Evolutionary conservation across 768 basidiomycete species (phyloP).

Genomic region (Nevesoporus exiguus): DNA sequence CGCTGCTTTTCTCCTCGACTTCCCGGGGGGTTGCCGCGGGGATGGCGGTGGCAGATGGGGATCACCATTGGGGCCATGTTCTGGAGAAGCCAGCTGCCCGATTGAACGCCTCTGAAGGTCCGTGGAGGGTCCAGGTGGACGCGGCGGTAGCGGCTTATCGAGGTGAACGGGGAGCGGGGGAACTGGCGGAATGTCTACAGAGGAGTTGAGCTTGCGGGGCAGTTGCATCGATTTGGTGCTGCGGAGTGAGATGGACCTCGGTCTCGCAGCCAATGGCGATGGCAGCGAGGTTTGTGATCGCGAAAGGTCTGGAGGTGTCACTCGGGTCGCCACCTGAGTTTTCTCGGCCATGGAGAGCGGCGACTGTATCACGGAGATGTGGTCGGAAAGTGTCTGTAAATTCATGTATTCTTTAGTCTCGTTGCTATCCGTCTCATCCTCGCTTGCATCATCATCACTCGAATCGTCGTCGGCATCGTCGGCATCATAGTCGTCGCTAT

Average conservation of each 20-base stretch:
- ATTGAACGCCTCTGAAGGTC: conserved; percentile 19
- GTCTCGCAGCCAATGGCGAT: conserved; percentile 6
- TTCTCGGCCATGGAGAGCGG: conserved; percentile 1
- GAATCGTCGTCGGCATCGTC: conserved; percentile 39
- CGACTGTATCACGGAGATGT: background rate
- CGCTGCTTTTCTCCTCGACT: conserved; percentile 42
- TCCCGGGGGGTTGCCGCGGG: conserved; percentile 18
- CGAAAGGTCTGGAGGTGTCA: background rate
- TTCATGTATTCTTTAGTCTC: conserved; percentile 12
- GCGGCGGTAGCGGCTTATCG: conserved; percentile 44
- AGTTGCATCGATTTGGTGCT: conserved; percentile 45
- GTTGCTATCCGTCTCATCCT: conserved; percentile 29
- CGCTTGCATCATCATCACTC: conserved; percentile 37
- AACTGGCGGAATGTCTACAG: conserved; percentile 39
- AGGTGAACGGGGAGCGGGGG: conserved; percentile 35
- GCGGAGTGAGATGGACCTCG: conserved; percentile 45
- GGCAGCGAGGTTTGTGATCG: conserved; percentile 7
- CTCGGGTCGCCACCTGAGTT: background rate
- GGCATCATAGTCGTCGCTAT: conserved; percentile 34
- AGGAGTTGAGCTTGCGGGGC: conserved; percentile 17
- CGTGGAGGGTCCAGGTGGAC: conserved; percentile 18
- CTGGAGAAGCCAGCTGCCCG: conserved; percentile 5
- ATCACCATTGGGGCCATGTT: background rate
- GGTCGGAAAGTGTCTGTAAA: background rate
- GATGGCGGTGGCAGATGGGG: conserved; percentile 5